phyloP scores from a whole-genome alignment of 192 early-diverging fungal genomes.

The Spizellomyces punctatus region DNA sequence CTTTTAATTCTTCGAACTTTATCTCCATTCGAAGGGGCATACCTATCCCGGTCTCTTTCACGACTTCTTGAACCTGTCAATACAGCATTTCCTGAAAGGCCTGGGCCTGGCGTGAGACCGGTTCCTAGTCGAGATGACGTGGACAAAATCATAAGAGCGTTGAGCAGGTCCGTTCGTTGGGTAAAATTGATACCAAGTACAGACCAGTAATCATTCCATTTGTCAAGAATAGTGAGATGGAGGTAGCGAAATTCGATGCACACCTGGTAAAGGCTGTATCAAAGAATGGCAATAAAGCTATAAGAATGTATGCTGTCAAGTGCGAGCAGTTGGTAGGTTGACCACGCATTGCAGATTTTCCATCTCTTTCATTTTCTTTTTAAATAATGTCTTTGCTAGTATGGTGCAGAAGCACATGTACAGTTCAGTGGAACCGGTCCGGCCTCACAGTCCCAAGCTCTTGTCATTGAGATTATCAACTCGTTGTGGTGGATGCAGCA shows the following conservation, averaged over 20 bases:
- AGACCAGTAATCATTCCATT: not conserved
- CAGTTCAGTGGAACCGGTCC: conserved; percentile 30
- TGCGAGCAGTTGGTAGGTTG: conserved; percentile 56
- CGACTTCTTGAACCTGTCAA: conserved; percentile 69
- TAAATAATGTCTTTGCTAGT: not conserved
- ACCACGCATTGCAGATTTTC: conserved; percentile 5
- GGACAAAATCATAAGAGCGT: conserved; percentile 54
- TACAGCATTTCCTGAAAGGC: conserved; percentile 56
- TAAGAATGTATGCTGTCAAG: conserved; percentile 62
- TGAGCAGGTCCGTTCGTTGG: conserved; percentile 54
- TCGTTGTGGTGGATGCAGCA: conserved; percentile 62
- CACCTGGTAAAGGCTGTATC: conserved; percentile 50
- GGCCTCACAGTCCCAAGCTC: conserved; percentile 45
- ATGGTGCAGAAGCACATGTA: not conserved
- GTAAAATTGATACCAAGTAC: not conserved
- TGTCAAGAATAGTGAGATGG: conserved; percentile 57
- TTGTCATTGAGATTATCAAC: conserved; percentile 66
- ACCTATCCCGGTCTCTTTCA: conserved; percentile 56
- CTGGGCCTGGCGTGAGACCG: conserved; percentile 15
- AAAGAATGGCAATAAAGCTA: conserved; percentile 58
- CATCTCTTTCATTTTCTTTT: not conserved
- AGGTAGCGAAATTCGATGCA: conserved; percentile 65
- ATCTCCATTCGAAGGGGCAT: conserved; percentile 52
- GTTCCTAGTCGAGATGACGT: conserved; percentile 54
- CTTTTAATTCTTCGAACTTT: conserved; percentile 37